These are phyloP conservation scores for Wickerhamomyces rabaulensis DNA, from an alignment of 805 yeast species.

Conservation along the genomic window DNA sequence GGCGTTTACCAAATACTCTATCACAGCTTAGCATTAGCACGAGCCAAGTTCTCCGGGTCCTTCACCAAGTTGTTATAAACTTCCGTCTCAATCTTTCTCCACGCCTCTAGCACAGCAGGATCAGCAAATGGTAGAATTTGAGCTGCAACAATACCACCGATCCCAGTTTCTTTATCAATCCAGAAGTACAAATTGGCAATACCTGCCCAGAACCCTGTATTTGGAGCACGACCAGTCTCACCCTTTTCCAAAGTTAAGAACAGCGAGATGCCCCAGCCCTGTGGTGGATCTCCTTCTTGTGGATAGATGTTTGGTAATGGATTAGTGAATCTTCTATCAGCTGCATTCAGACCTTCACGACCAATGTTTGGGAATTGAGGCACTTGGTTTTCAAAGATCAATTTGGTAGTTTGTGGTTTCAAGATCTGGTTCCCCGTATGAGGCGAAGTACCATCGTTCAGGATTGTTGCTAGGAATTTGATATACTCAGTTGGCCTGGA, in stretches of 20 bases:
- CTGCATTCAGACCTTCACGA: slow-evolving; percentile 8
- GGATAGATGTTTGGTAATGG: slow-evolving; percentile 18
- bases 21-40: not conserved
- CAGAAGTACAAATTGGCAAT: slow-evolving; percentile 35
- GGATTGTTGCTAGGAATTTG: slow-evolving; percentile 30
- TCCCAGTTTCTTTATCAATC: slow-evolving; percentile 33
- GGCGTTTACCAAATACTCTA: no score
- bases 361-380: slow-evolving; percentile 1
- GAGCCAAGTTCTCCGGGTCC: not conserved
- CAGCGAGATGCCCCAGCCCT: slow-evolving; percentile 30
- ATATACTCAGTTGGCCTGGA: slow-evolving; percentile 32
- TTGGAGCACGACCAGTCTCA: slow-evolving; percentile 33
- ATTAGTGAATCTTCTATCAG: slow-evolving; percentile 12
- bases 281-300: slow-evolving; percentile 20
- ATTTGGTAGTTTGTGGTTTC: slow-evolving; percentile 23
- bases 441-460: slow-evolving; percentile 32
- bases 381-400: slow-evolving; percentile 17
- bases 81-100: slow-evolving; percentile 16
- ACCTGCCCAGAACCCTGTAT: slow-evolving; percentile 37
- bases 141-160: slow-evolving; percentile 35
- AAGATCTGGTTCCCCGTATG: slow-evolving; percentile 17
- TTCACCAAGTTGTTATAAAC: slow-evolving; percentile 6
- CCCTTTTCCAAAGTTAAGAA: slow-evolving; percentile 22
- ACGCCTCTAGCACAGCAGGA: slow-evolving; percentile 11
- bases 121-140: slow-evolving; percentile 34